Percentiles rank a stretch among this genome's conserved stretches.
These are phyloP conservation scores for Nepenthes gracilis DNA, from an alignment of 148 eudicot species.

Conservation along the genomic window DNA sequence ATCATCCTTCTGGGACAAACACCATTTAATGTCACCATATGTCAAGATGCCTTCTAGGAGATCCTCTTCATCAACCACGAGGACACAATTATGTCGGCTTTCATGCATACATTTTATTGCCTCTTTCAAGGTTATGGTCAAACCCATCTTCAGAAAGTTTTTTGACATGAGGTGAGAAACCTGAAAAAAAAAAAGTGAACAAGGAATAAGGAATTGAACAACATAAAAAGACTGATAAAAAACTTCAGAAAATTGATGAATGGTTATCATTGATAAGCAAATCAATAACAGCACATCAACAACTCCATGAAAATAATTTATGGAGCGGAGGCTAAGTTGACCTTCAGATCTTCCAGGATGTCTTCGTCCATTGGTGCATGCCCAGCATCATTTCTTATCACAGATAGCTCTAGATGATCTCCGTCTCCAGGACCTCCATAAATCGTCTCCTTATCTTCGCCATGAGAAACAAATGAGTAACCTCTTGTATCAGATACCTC, in stretches of 20 bases:
- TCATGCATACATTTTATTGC: conserved; percentile 55
- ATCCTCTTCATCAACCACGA: conserved; percentile 71
- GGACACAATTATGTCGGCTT: conserved; percentile 49
- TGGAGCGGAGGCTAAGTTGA: conserved; percentile 8
- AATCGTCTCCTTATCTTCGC: conserved; percentile 27
- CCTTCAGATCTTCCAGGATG: conserved; percentile 66
- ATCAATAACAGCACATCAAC: not conserved
- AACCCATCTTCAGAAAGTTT: conserved; percentile 39
- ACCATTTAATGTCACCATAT: conserved; percentile 61
- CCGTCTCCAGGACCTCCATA: conserved; percentile 27
- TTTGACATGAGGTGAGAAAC: conserved; percentile 76
- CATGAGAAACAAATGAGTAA: conserved; percentile 47
- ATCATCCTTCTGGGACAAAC: conserved; percentile 30
- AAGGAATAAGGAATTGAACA: conserved; percentile 6
- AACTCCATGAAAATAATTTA: not conserved
- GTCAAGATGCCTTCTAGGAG: conserved; percentile 86
- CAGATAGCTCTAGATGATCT: conserved; percentile 62
- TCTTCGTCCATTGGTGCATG: conserved; percentile 50
- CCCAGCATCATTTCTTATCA: conserved; percentile 32
- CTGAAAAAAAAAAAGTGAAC: conserved; percentile 26
- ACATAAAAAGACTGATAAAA: not conserved
- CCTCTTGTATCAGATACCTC: conserved; percentile 51
- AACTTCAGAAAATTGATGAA: conserved; percentile 1
- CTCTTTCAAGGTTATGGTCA: conserved; percentile 48
- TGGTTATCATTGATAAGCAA: not conserved